A percentile compares a stretch with the other conserved stretches of the same genome.
These are phyloP conservation scores for Fusarium duplospermum DNA, from an alignment of 2,329 filamentous ascomycete species.

Conservation along the genomic window DNA sequence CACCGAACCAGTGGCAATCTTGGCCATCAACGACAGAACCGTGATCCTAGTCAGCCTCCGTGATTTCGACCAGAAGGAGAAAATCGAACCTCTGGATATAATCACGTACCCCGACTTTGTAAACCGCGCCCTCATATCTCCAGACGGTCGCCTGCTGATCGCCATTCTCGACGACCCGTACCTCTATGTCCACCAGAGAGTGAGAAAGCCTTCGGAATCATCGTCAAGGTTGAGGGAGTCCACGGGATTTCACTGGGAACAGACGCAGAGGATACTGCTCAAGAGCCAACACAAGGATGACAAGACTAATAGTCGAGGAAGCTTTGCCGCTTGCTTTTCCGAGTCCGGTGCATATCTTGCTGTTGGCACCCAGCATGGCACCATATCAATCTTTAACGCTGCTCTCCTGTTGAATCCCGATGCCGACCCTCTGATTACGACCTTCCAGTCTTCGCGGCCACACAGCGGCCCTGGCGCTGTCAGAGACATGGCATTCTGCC, in stretches of 20 bases:
- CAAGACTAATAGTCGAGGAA: conserved; percentile 69
- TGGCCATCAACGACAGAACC: conserved; percentile 93
- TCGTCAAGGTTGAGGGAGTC: conserved; percentile 40
- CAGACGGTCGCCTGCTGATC: conserved; percentile 82
- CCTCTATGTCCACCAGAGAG: conserved; percentile 82
- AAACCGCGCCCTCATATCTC: conserved; percentile 94
- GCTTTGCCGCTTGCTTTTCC: conserved; percentile 84
- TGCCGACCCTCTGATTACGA: conserved; percentile 74
- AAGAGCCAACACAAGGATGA: conserved; percentile 69
- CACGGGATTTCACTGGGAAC: conserved; percentile 61
- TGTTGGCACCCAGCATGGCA: conserved; percentile 83
- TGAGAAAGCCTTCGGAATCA: conserved; percentile 49
- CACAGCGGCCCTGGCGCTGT: conserved; percentile 80
- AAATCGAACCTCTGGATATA: conserved; percentile 71
- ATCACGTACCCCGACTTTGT: conserved; percentile 85
- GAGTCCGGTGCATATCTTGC: conserved; percentile 77
- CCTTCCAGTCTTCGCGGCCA: conserved; percentile 82
- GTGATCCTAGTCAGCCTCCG: conserved; percentile 85
- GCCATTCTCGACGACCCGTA: conserved; percentile 90
- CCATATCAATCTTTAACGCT: conserved; percentile 80
- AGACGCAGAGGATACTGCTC: conserved; percentile 64
- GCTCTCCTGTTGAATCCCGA: conserved; percentile 57
- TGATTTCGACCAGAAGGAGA: conserved; percentile 61
- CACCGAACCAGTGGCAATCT: conserved; percentile 69
- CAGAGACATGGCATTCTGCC: conserved; percentile 91